phyloP scores from a whole-genome alignment of 176 grass and related monocot species.

The Bothriochloa decipiens region DNA sequence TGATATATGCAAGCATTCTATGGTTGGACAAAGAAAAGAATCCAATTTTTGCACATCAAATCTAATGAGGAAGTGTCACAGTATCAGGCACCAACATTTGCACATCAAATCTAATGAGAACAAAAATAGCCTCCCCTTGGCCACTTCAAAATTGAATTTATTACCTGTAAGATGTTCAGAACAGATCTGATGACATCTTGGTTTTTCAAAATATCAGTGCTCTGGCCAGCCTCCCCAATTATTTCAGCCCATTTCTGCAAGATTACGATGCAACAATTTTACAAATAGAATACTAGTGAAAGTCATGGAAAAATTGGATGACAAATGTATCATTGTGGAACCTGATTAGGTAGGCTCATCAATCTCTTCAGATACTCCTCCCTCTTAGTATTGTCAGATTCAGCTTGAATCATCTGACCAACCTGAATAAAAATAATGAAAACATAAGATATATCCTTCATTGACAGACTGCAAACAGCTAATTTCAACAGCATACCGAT shows the following conservation, averaged over 20 bases:
- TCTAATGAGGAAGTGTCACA: not conserved
- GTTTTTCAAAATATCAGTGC: slow-evolving; percentile 94
- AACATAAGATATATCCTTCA: slow-evolving; percentile 10
- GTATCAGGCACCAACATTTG: not conserved
- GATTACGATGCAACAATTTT: slow-evolving; percentile 6
- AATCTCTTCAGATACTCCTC: slow-evolving; percentile 99
- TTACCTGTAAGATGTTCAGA: slow-evolving; percentile 99
- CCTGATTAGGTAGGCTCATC: slow-evolving; percentile 99
- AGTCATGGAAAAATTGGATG: not conserved
- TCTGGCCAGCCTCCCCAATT: slow-evolving; percentile 90
- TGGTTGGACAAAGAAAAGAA: not conserved
- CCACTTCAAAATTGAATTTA: slow-evolving; percentile 30
- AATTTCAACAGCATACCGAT: slow-evolving; percentile 66
- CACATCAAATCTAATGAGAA: not conserved
- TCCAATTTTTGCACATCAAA: not conserved
- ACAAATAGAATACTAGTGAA: slow-evolving; percentile 2
- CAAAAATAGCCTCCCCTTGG: not conserved
- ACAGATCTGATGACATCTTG: slow-evolving; percentile 96
- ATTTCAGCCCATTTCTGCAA: slow-evolving; percentile 99
- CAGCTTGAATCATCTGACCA: slow-evolving; percentile 97
- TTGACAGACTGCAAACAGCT: not conserved
- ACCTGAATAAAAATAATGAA: slow-evolving; percentile 46
- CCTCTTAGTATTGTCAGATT: slow-evolving; percentile 87
- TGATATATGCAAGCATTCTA: too few relatives aligned
- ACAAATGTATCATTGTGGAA: slow-evolving; percentile 9